phyloP scores from a whole-genome alignment of 2,329 filamentous ascomycete species.

The Fusarium nisikadoi region DNA sequence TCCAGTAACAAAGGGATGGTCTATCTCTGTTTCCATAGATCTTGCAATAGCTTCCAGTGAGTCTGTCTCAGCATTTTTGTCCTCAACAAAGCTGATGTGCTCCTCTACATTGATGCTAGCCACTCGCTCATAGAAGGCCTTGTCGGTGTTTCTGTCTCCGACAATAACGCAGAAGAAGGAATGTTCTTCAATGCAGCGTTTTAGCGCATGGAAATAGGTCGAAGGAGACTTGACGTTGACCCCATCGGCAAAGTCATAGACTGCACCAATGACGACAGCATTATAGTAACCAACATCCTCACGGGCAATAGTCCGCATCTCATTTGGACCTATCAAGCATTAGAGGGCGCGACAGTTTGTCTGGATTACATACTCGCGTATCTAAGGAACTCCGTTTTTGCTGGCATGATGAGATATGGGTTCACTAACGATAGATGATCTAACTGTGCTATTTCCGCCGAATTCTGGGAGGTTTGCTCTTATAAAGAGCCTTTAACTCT shows the following conservation, averaged over 20 bases:
- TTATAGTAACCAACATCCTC: conserved; percentile 39
- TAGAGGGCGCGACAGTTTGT: neutral
- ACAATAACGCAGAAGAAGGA: conserved; percentile 38
- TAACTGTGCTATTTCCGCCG: neutral
- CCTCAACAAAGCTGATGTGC: conserved; percentile 28
- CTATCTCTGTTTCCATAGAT: conserved; percentile 22
- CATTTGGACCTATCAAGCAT: conserved; percentile 32
- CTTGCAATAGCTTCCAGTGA: conserved; percentile 13
- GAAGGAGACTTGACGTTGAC: conserved; percentile 7
- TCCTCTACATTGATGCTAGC: conserved; percentile 25
- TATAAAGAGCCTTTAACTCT: neutral
- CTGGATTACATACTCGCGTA: conserved; percentile 23
- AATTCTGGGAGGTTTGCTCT: neutral
- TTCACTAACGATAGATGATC: neutral
- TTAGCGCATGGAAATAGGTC: conserved; percentile 30
- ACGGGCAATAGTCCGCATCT: conserved; percentile 37
- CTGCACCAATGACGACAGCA: conserved; percentile 37
- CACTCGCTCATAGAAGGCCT: conserved; percentile 37
- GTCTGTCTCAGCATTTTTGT: neutral
- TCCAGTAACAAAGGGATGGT: conserved; percentile 25
- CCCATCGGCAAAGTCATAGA: conserved; percentile 23
- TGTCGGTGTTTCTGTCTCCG: conserved; percentile 33
- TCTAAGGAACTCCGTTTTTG: conserved; percentile 23
- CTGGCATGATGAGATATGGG: conserved; percentile 11
- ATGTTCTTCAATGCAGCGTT: conserved; percentile 30